These are phyloP conservation scores for Lanmaoa pseudosensibilis DNA, from an alignment of 768 basidiomycete genomes.

Conservation along the genomic window DNA sequence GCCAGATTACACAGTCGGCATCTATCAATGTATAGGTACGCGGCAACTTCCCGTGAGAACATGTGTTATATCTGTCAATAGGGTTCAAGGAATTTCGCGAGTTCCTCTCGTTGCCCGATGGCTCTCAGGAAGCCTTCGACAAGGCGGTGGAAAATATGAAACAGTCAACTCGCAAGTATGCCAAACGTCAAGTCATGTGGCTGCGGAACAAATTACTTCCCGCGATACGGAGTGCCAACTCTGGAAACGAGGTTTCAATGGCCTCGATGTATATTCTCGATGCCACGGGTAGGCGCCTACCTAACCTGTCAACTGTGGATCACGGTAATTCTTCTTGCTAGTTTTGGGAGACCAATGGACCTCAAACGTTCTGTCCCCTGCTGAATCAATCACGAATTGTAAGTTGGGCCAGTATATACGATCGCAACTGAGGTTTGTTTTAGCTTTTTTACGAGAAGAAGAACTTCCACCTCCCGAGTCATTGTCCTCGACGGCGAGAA, in stretches of 20 bases:
- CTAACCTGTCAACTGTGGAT: not conserved
- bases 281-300: constrained; percentile 56
- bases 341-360: constrained; percentile 59
- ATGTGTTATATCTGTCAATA: constrained; percentile 33
- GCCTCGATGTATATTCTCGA: constrained; percentile 60
- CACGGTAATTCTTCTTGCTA: constrained; percentile 22
- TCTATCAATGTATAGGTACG: constrained; percentile 92
- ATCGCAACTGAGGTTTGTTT: constrained; percentile 5
- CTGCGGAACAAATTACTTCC: constrained; percentile 88
- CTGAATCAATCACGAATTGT: constrained; percentile 52
- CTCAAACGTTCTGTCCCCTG: constrained; percentile 52
- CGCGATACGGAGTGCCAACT: constrained; percentile 52
- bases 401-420: constrained; percentile 4
- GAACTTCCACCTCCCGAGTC: constrained; percentile 55
- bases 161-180: constrained; percentile 83
- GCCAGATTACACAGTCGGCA: constrained; percentile 72
- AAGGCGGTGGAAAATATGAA: constrained; percentile 80
- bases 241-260: constrained; percentile 21
- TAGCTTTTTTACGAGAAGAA: constrained; percentile 52
- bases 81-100: constrained; percentile 90
- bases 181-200: constrained; percentile 90
- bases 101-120: constrained; percentile 51
- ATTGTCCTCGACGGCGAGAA: constrained; percentile 54
- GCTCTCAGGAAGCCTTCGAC: constrained; percentile 44
- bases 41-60: not conserved